Conservation (phyloP, 2,329 filamentous ascomycete genomes). For the Aspergillus sp. region DNA sequence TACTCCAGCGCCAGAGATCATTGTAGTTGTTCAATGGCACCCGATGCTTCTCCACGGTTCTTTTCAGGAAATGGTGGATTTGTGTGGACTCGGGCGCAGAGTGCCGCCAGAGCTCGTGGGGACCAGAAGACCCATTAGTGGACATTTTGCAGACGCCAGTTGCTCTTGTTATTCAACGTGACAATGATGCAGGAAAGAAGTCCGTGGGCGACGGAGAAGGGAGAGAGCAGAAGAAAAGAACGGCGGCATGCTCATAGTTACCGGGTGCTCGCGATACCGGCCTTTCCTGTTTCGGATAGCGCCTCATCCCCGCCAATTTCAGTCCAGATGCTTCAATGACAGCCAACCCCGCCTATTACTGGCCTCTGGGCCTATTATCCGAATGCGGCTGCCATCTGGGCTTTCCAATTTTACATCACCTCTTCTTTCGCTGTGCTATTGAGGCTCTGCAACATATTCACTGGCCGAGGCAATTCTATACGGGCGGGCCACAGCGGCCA, state of each 20-base stretch:
- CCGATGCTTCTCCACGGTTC: constrained; percentile 66
- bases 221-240: neutral
- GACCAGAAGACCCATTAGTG: constrained; percentile 9
- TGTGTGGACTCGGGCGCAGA: constrained; percentile 64
- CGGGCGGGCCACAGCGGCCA: constrained; percentile 3
- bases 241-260: constrained; percentile 9
- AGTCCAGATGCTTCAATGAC: neutral
- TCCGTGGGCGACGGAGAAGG: neutral
- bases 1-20: constrained; percentile 82
- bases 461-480: neutral
- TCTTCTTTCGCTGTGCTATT: neutral
- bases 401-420: neutral
- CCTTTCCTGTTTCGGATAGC: constrained; percentile 8
- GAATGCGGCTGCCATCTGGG: no score
- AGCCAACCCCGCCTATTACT: neutral
- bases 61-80: constrained; percentile 70
- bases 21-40: constrained; percentile 66
- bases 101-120: constrained; percentile 68
- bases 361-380: no score
- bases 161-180: neutral
- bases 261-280: constrained; percentile 3
- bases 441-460: neutral
- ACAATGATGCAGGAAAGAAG: neutral
- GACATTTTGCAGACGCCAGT: constrained; percentile 7
- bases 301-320: neutral